A percentile compares a stretch with the other conserved stretches of the same genome.
Conservation (phyloP, 1,139 yeast species). For the Saccharomyces hybrid region DNA sequence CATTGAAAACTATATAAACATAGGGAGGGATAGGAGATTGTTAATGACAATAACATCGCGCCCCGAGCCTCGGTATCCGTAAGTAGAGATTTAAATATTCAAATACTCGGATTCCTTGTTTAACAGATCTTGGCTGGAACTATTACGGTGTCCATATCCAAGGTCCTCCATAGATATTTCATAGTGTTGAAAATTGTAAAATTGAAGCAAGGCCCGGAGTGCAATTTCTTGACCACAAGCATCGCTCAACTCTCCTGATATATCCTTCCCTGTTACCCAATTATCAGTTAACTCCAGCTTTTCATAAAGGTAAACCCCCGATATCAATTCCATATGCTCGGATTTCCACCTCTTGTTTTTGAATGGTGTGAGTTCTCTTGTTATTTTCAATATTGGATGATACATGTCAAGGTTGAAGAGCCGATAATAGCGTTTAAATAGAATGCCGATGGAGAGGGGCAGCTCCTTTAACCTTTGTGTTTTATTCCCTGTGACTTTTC, state of each 20-base stretch:
- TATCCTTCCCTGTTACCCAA: constrained; percentile 84
- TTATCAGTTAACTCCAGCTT: constrained; percentile 67
- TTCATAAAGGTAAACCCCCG: constrained; percentile 75
- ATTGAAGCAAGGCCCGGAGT: constrained; percentile 69
- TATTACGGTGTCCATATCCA: constrained; percentile 43
- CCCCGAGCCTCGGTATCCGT: background rate
- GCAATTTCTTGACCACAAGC: constrained; percentile 86
- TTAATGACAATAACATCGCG: background rate
- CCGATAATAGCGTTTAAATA: constrained; percentile 28
- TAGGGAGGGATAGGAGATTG: background rate
- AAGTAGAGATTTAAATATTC: background rate
- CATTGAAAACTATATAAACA: background rate
- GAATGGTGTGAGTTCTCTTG: constrained; percentile 79
- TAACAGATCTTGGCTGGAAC: constrained; percentile 26
- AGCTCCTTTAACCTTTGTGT: constrained; percentile 31
- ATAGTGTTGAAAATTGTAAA: constrained; percentile 61
- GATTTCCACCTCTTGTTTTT: constrained; percentile 94
- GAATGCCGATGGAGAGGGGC: constrained; percentile 29
- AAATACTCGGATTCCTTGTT: constrained; percentile 34
- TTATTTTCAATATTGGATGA: constrained; percentile 59
- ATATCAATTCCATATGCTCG: constrained; percentile 86
- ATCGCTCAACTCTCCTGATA: constrained; percentile 66
- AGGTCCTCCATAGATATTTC: constrained; percentile 44
- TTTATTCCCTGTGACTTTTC: constrained; percentile 27
- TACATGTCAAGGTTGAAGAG: constrained; percentile 58